Evolutionary conservation across 257 asterid genomes (phyloP).

Genomic region (Nicotiana knightiana): DNA sequence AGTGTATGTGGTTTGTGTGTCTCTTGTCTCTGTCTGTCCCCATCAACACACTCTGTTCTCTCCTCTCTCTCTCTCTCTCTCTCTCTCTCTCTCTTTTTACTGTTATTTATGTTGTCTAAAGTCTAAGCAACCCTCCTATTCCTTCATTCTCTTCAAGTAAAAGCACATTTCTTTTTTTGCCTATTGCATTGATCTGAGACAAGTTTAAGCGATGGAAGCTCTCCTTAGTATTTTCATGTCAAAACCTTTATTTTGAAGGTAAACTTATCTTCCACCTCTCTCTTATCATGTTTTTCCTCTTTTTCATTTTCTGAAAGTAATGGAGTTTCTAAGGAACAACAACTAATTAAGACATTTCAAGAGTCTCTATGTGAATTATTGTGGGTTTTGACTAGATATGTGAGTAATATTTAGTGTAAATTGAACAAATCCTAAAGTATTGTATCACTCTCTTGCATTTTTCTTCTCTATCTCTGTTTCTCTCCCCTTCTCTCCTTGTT

Average conservation of each 20-base stretch:
- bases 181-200: slow-evolving; percentile 8
- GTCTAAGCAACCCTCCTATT: slow-evolving; percentile 15
- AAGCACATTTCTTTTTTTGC: slow-evolving; percentile 15
- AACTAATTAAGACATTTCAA: too few relatives aligned
- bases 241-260: slow-evolving; percentile 11
- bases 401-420: neutral
- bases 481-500: neutral
- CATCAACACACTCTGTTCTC: slow-evolving; percentile 18
- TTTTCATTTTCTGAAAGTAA: too few relatives aligned
- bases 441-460: neutral
- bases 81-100: slow-evolving; percentile 1
- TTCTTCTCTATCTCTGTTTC: too few relatives aligned
- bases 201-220: neutral
- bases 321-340: too few relatives aligned
- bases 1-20: slow-evolving; percentile 25
- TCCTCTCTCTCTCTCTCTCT: neutral
- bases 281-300: neutral
- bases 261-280: neutral
- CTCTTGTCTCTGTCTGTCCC: slow-evolving; percentile 39
- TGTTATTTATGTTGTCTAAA: slow-evolving; percentile 15
- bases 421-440: neutral
- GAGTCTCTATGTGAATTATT: neutral
- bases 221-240: neutral
- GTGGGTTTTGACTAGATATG: too few relatives aligned
- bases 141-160: slow-evolving; percentile 22